These are phyloP conservation scores for Bryum argenteum DNA, from an alignment of 225 moss, liverwort and hornwort genomes.

Conservation along the genomic window DNA sequence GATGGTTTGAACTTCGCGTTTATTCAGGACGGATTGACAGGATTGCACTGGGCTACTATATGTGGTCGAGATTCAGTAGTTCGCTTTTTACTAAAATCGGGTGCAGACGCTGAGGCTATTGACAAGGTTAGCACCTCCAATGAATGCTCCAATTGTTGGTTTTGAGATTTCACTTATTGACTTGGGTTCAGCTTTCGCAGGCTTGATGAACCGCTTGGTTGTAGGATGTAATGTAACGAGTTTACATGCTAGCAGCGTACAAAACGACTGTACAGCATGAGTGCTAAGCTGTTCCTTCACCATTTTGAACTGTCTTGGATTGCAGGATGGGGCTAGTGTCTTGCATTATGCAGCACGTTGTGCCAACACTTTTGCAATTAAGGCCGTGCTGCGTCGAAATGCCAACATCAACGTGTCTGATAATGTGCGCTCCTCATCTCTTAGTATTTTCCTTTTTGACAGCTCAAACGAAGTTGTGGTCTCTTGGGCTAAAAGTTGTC, in stretches of 20 bases:
- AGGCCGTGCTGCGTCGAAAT: conserved; percentile 63
- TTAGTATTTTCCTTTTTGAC: conserved; percentile 15
- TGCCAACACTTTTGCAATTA: conserved; percentile 61
- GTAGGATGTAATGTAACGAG: neutral
- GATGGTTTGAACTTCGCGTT: conserved; percentile 4
- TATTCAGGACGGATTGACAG: conserved; percentile 71
- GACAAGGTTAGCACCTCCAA: conserved; percentile 51
- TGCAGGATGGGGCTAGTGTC: conserved; percentile 65
- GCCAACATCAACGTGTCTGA: conserved; percentile 69
- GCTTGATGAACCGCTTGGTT: conserved; percentile 6
- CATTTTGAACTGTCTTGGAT: conserved; percentile 25
- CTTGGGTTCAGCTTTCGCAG: conserved; percentile 1
- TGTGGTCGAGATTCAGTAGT: conserved; percentile 68
- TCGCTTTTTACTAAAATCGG: conserved; percentile 70
- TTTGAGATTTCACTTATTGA: neutral
- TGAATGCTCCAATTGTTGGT: conserved; percentile 1
- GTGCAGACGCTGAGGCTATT: conserved; percentile 51
- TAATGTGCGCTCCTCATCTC: conserved; percentile 41
- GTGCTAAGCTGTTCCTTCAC: neutral
- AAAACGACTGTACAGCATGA: conserved; percentile 4
- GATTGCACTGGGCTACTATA: conserved; percentile 80
- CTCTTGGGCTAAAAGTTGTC: conserved; percentile 14
- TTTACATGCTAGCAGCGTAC: neutral
- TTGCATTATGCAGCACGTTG: conserved; percentile 75
- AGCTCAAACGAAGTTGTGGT: conserved; percentile 10